Evolutionary conservation across 2,329 filamentous ascomycete genomes (phyloP).

Genomic region (Orbilia brochopaga): DNA sequence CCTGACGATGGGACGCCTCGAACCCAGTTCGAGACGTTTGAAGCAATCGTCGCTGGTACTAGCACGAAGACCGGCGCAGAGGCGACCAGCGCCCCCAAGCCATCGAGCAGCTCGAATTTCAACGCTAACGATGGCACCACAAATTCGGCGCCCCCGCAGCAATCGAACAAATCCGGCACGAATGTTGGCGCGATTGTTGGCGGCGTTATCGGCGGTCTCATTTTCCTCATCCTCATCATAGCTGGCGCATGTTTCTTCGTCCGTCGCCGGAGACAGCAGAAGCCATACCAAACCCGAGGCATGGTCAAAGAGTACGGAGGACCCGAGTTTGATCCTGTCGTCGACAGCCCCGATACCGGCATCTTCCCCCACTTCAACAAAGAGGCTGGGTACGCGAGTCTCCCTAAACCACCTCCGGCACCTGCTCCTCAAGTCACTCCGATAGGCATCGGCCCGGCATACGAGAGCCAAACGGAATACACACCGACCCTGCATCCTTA

Average conservation of each 20-base stretch:
- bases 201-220: constrained; percentile 59
- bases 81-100: neutral
- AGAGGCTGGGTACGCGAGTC: constrained; percentile 41
- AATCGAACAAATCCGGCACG: constrained; percentile 29
- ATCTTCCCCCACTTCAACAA: constrained; percentile 45
- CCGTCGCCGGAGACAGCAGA: constrained; percentile 55
- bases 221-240: constrained; percentile 60
- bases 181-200: constrained; percentile 59
- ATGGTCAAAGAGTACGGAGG: constrained; percentile 42
- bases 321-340: constrained; percentile 40
- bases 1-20: neutral
- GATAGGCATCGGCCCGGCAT: constrained; percentile 16
- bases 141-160: neutral
- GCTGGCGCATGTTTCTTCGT: constrained; percentile 59
- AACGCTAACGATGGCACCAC: neutral
- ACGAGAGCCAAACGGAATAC: constrained; percentile 43
- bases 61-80: constrained; percentile 13
- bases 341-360: constrained; percentile 32
- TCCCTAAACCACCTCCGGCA: constrained; percentile 38
- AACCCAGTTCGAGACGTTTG: constrained; percentile 13
- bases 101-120: constrained; percentile 2
- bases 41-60: constrained; percentile 7
- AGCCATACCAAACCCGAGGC: constrained; percentile 4
- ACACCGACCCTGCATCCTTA: constrained; percentile 30
- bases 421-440: constrained; percentile 27